A percentile compares a stretch with the other conserved stretches of the same genome.
phyloP scores from a whole-genome alignment of 2,329 filamentous ascomycete species.

The Fusarium sp. region DNA sequence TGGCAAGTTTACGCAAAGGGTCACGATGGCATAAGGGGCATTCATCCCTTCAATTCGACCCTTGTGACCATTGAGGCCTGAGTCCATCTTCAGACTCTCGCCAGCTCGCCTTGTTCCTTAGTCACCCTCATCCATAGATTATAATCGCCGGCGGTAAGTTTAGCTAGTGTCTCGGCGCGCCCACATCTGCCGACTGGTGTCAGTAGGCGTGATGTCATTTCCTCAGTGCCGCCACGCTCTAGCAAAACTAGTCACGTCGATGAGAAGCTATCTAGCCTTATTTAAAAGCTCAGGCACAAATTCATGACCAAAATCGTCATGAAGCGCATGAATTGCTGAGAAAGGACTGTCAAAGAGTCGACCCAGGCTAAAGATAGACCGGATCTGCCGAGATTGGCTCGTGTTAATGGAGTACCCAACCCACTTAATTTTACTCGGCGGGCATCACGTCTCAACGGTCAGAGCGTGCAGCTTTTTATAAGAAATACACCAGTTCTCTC shows the following conservation, averaged over 20 bases:
- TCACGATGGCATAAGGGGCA: neutral
- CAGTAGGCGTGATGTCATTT: neutral
- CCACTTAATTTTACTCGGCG: neutral
- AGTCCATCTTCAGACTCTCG: neutral
- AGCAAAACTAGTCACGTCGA: neutral
- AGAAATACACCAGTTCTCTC: neutral
- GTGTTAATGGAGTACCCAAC: slow-evolving; percentile 7
- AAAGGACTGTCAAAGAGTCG: neutral
- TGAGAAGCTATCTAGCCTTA: neutral
- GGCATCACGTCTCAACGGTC: neutral
- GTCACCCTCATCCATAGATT: neutral
- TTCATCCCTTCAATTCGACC: neutral
- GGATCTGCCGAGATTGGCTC: slow-evolving; percentile 14
- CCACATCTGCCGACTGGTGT: neutral
- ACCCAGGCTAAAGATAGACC: neutral
- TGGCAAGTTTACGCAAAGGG: neutral
- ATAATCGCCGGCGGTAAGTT: neutral
- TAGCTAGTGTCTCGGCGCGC: neutral
- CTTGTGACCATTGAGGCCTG: neutral
- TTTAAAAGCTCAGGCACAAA: neutral
- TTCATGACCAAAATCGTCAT: neutral
- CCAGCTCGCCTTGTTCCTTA: neutral
- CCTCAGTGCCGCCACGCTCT: neutral
- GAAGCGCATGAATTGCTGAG: neutral
- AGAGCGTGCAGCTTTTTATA: neutral